Conservation (phyloP, 2,329 filamentous ascomycete genomes). For the Bipolaris oryzae region DNA sequence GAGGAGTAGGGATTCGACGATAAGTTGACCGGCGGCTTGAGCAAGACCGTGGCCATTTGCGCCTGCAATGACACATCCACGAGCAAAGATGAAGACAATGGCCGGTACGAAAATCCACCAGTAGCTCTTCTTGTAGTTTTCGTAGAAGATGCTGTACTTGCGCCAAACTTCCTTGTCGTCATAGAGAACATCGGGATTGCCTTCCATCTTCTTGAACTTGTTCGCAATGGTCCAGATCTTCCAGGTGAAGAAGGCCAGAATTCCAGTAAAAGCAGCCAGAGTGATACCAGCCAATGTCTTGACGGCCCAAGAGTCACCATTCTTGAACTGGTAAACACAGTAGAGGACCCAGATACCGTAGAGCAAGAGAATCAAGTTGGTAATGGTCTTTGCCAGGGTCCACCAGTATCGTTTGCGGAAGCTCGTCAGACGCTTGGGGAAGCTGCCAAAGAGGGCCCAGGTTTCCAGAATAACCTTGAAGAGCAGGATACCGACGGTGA, state of each 20-base stretch:
- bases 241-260: conserved; percentile 83
- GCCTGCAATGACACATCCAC: conserved; percentile 83
- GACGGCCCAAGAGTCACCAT: conserved; percentile 92
- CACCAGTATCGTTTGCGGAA: conserved; percentile 98
- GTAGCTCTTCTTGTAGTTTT: conserved; percentile 89
- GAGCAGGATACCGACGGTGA: conserved; percentile 84
- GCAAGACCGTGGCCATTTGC: conserved; percentile 83
- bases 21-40: conserved; percentile 79
- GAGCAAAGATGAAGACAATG: conserved; percentile 89
- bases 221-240: conserved; percentile 80
- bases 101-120: conserved; percentile 96
- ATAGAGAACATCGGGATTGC: conserved; percentile 75
- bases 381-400: conserved; percentile 85
- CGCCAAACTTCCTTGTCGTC: conserved; percentile 90
- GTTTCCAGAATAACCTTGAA: conserved; percentile 89
- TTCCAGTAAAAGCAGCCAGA: conserved; percentile 75
- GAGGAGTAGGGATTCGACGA: conserved; percentile 82
- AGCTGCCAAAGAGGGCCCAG: conserved; percentile 88
- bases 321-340: conserved; percentile 93
- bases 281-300: conserved; percentile 83
- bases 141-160: conserved; percentile 97
- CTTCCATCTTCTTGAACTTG: conserved; percentile 75
- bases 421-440: conserved; percentile 76
- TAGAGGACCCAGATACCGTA: conserved; percentile 97
- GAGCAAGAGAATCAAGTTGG: conserved; percentile 84